These are phyloP conservation scores for Cyclotella atomus DNA, from an alignment of 108 stramenopile species.

Conservation along the genomic window DNA sequence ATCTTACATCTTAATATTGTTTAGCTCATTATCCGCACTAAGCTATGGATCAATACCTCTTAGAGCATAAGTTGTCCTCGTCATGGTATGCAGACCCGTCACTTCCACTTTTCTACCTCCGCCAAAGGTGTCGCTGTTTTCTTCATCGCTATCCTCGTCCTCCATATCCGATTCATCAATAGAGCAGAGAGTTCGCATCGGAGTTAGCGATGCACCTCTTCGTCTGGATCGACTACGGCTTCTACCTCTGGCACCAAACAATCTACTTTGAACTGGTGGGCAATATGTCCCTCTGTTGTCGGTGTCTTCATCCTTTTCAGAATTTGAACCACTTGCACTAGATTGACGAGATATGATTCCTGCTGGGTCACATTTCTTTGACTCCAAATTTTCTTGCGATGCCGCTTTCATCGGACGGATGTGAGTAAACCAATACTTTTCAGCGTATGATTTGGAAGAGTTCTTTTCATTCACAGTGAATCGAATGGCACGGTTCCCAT, in stretches of 20 bases:
- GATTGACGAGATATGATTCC: slow-evolving; percentile 21
- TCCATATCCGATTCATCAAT: slow-evolving; percentile 41
- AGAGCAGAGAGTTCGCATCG: slow-evolving; percentile 44
- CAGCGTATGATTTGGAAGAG: slow-evolving; percentile 46
- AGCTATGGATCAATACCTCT: slow-evolving; percentile 24
- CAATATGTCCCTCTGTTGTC: slow-evolving; percentile 16
- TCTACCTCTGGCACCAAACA: slow-evolving; percentile 23
- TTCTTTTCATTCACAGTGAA: slow-evolving; percentile 38
- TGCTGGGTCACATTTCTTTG: slow-evolving; percentile 31
- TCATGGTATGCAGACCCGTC: neutral
- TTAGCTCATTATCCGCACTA: neutral
- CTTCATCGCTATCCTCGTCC: slow-evolving; percentile 37
- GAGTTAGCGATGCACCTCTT: slow-evolving; percentile 38
- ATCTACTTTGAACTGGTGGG: slow-evolving; percentile 32
- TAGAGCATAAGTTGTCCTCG: neutral
- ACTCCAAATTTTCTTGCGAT: slow-evolving; percentile 17
- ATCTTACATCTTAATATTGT: too few relatives aligned
- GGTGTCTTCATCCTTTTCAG: slow-evolving; percentile 9
- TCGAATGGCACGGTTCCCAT: slow-evolving; percentile 37
- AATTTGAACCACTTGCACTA: neutral
- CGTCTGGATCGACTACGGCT: slow-evolving; percentile 45
- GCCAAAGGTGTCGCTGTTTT: slow-evolving; percentile 5
- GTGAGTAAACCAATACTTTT: slow-evolving; percentile 52
- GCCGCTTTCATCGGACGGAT: slow-evolving; percentile 40
- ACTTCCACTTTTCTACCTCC: neutral